A percentile compares a stretch with the other conserved stretches of the same genome.
These are phyloP conservation scores for Auricularia sp. DNA, from an alignment of 768 basidiomycete genomes.

Conservation along the genomic window DNA sequence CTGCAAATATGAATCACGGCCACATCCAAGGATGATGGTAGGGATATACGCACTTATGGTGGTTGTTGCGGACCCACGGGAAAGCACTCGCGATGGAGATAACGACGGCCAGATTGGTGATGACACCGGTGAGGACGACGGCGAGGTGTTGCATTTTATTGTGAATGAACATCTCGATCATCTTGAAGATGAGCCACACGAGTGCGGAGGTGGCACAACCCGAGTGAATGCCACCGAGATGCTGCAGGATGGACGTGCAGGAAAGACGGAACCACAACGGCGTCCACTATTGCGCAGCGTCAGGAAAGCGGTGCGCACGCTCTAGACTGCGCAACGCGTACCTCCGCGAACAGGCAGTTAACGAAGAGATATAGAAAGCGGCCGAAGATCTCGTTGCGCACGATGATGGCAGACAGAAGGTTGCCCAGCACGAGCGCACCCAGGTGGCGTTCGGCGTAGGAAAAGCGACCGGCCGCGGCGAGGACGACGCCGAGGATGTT, in stretches of 20 bases:
- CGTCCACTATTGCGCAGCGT: conserved; percentile 1
- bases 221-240: conserved; percentile 14
- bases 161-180: conserved; percentile 41
- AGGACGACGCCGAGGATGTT: neutral
- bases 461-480: neutral
- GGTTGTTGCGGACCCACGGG: conserved; percentile 39
- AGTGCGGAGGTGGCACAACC: conserved; percentile 12
- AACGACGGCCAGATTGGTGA: conserved; percentile 29
- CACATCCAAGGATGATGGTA: too few relatives aligned
- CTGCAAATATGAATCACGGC: neutral
- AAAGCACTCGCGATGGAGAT: conserved; percentile 34
- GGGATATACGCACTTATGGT: conserved; percentile 8
- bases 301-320: neutral
- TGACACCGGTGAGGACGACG: conserved; percentile 28
- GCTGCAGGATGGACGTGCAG: conserved; percentile 8
- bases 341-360: conserved; percentile 3
- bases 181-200: conserved; percentile 10
- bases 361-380: conserved; percentile 9
- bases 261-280: conserved; percentile 2
- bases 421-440: conserved; percentile 2
- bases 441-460: neutral
- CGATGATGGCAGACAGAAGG: neutral
- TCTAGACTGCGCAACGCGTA: neutral
- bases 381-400: conserved; percentile 8
- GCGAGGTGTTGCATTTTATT: conserved; percentile 43